Base-by-base conservation (phyloP, 345 rosid species). In the Streptanthus diversifolius region DNA sequence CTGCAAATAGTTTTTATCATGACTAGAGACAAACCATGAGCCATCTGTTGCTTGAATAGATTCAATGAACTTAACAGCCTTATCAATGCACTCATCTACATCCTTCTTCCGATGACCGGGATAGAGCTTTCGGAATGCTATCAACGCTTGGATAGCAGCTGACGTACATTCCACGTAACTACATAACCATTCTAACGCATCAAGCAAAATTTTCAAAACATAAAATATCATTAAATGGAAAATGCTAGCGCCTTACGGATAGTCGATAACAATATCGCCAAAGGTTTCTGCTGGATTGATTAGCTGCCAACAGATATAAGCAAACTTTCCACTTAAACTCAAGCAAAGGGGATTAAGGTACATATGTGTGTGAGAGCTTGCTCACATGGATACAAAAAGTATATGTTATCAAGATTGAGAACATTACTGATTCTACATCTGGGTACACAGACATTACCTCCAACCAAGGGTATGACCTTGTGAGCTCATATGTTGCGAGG, bases 261-360 rank as follows among this genome's bases (percentile, higher is more conserved):
- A 95, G 78, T 95, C 98, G 45, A 95, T 90, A 37, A 95, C 95
- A 25, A 95, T 91, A 80, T 95, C 99, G 18, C 98, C 99, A 84
- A 95, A 95, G 37, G 99, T 91, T 85, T 95, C 99, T 12, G 99
- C 99, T 18, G 97, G 97, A 75, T 95, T 95, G 79, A 95, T 81
- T 74, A 88, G 59, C 99, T 95, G 86, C 63, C 56, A 68, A 72
- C 35, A 54, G 27, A 69, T 48, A 70, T 68, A 79, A 57, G 36
- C 8, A 33, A 32, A 70, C 10, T 14, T 58, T 55, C 33, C 33
- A 67, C 51, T 41, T 49, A 40, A 49, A n/a, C 40, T 61, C 63
- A 60, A 66, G 22, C 32, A 61, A 52, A 35, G 7, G 43, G 27
- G 24, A 19, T 36, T 65, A 12, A 24, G 17, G 44, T 61, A 30